phyloP scores from a whole-genome alignment of 2,329 filamentous ascomycete species.

The Xylariaceae sp. region DNA sequence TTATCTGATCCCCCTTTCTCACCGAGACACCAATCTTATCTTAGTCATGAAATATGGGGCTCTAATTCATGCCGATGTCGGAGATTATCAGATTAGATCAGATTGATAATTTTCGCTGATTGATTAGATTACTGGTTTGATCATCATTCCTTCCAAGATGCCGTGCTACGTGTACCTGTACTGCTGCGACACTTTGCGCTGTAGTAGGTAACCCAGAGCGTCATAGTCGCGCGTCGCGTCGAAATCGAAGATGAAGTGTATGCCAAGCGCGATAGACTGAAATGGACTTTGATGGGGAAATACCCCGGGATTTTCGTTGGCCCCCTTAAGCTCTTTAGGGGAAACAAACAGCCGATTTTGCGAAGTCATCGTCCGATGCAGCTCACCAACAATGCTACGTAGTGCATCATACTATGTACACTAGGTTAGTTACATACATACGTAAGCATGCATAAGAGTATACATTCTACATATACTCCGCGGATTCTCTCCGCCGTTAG shows the following conservation, averaged over 20 bases:
- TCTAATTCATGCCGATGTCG: slow-evolving; percentile 18
- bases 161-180: background rate
- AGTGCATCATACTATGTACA: too few species aligned
- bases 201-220: background rate
- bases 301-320: background rate
- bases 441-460: too few species aligned
- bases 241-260: background rate
- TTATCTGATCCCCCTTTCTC: background rate
- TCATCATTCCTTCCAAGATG: slow-evolving; percentile 11
- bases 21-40: background rate
- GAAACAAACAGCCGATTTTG: background rate
- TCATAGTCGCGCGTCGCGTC: background rate
- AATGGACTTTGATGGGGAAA: background rate
- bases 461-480: too few species aligned
- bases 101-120: slow-evolving; percentile 35
- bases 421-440: too few species aligned
- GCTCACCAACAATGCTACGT: background rate
- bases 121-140: slow-evolving; percentile 35
- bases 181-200: background rate
- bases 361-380: background rate
- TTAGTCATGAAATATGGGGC: background rate
- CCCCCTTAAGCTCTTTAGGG: too few species aligned
- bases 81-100: slow-evolving; percentile 34
- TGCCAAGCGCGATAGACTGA: background rate
- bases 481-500: background rate